Evolutionary conservation across 2,329 filamentous ascomycete genomes (phyloP).

Genomic region (Chlorencoelia australis): DNA sequence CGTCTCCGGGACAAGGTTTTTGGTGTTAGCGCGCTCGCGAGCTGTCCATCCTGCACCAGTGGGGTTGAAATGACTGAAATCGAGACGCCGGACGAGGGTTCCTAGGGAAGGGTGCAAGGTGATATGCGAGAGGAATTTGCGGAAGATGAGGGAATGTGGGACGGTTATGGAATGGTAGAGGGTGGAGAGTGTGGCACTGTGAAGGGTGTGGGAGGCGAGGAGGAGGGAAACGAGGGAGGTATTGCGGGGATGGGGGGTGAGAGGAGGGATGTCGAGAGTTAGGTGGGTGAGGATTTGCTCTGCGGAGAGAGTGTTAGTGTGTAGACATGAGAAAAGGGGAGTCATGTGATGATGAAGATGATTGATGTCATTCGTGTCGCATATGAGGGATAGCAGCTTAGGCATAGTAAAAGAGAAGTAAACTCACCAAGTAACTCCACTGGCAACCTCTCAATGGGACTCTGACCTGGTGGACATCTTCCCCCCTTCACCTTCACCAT

Average conservation of each 20-base stretch:
- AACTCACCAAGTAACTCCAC: constrained; percentile 60
- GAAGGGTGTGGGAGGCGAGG: constrained; percentile 63
- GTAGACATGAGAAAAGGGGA: constrained; percentile 5
- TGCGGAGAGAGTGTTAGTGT: constrained; percentile 2
- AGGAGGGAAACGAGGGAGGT: constrained; percentile 68
- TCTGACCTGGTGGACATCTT: constrained; percentile 33
- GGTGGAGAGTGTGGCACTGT: constrained; percentile 62
- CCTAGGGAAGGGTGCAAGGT: constrained; percentile 57
- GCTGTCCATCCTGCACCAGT: constrained; percentile 66
- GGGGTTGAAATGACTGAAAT: constrained; percentile 81
- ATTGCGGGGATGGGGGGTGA: constrained; percentile 66
- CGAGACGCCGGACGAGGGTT: constrained; percentile 65
- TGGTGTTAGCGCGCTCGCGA: constrained; percentile 63
- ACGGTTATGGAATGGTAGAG: constrained; percentile 74
- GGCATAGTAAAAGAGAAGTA: too few relatives aligned
- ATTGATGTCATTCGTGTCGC: constrained; percentile 9
- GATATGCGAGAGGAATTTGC: constrained; percentile 67
- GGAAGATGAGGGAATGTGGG: constrained; percentile 74
- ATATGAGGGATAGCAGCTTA: too few relatives aligned
- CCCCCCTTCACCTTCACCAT: constrained; percentile 16
- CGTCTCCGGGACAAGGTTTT: constrained; percentile 66
- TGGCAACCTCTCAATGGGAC: constrained; percentile 58
- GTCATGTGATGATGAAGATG: constrained; percentile 9
- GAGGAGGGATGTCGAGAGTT: constrained; percentile 69
- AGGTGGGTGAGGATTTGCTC: too few relatives aligned